Percentiles rank a stretch among this genome's conserved stretches.
Evolutionary conservation across 2,329 filamentous ascomycete genomes (phyloP).

Genomic region (Westerdykella ornata): DNA sequence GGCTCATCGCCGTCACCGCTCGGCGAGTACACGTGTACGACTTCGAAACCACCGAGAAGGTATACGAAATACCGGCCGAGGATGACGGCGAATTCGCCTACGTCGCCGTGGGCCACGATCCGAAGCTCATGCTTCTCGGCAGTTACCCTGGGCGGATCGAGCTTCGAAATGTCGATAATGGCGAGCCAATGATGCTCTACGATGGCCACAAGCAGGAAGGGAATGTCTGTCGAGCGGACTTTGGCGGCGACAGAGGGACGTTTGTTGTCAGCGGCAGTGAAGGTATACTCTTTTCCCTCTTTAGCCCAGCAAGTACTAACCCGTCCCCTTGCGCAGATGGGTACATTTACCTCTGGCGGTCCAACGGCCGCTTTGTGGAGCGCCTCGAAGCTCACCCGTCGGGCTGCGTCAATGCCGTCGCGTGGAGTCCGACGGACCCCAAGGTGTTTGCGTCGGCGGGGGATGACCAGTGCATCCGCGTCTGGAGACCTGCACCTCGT

Average conservation of each 20-base stretch:
- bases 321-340: constrained; percentile 47
- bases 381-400: constrained; percentile 66
- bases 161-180: constrained; percentile 68
- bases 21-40: constrained; percentile 76
- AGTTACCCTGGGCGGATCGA: constrained; percentile 69
- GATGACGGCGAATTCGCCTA: constrained; percentile 67
- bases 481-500: constrained; percentile 49
- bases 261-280: constrained; percentile 91
- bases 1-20: constrained; percentile 71
- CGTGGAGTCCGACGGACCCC: constrained; percentile 80
- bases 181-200: constrained; percentile 66
- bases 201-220: constrained; percentile 67
- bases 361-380: constrained; percentile 69
- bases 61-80: constrained; percentile 62
- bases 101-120: constrained; percentile 74
- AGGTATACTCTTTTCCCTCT: constrained; percentile 48
- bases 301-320: not conserved
- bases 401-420: constrained; percentile 76
- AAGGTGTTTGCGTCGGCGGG: constrained; percentile 85
- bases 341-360: constrained; percentile 83
- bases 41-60: constrained; percentile 63
- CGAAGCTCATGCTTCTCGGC: constrained; percentile 74
- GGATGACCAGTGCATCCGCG: constrained; percentile 76
- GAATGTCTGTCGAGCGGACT: constrained; percentile 72
- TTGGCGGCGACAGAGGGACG: constrained; percentile 85